Percentiles rank a stretch among this genome's conserved stretches.
Evolutionary conservation across 2,329 filamentous ascomycete species (phyloP).

Genomic region (Nothomitra cinnamomea): DNA sequence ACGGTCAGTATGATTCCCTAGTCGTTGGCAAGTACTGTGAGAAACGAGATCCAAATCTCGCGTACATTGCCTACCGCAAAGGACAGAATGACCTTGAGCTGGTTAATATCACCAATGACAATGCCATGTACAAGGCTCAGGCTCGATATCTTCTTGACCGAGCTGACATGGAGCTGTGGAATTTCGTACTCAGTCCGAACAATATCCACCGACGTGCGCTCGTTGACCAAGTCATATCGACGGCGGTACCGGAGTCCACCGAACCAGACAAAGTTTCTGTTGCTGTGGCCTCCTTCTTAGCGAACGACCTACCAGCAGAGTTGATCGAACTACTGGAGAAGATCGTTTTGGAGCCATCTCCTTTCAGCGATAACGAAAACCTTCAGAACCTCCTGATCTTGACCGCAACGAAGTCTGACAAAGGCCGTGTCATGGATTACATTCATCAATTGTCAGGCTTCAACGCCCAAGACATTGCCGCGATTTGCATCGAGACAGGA

Average conservation of each 20-base stretch:
- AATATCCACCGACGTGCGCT: slow-evolving; percentile 89
- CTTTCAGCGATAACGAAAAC: slow-evolving; percentile 93
- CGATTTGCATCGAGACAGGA: slow-evolving; percentile 85
- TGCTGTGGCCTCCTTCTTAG: slow-evolving; percentile 83
- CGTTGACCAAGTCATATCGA: slow-evolving; percentile 90
- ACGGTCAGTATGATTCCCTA: slow-evolving; percentile 88
- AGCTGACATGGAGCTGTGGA: slow-evolving; percentile 80
- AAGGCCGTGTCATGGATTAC: slow-evolving; percentile 87
- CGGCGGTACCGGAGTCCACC: slow-evolving; percentile 79
- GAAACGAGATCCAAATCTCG: slow-evolving; percentile 92
- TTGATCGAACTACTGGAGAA: slow-evolving; percentile 96
- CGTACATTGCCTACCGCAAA: slow-evolving; percentile 89
- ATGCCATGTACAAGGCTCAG: slow-evolving; percentile 99
- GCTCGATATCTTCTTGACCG: slow-evolving; percentile 87
- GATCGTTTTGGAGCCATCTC: slow-evolving; percentile 98
- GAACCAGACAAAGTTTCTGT: slow-evolving; percentile 92
- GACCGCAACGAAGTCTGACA: slow-evolving; percentile 92
- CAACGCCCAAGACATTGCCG: slow-evolving; percentile 80
- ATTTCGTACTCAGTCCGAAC: slow-evolving; percentile 85
- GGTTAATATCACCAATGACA: slow-evolving; percentile 96
- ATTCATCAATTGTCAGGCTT: slow-evolving; percentile 83
- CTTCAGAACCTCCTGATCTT: slow-evolving; percentile 93
- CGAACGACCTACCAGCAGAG: slow-evolving; percentile 78
- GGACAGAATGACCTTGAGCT: slow-evolving; percentile 95
- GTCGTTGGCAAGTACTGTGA: slow-evolving; percentile 95